phyloP scores from a whole-genome alignment of 2,329 filamentous ascomycete species.

The Botrytis medusae region DNA sequence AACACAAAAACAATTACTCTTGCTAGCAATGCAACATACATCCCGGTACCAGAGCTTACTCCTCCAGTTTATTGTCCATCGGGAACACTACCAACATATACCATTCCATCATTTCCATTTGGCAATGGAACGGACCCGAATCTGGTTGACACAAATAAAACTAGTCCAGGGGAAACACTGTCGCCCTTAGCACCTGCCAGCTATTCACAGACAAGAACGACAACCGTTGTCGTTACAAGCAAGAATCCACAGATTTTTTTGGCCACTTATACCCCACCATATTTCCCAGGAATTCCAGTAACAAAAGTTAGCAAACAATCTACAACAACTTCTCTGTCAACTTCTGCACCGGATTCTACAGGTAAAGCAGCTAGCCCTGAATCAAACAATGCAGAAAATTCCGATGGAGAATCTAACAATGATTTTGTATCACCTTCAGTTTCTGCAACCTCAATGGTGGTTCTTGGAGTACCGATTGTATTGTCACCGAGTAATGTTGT shows the following conservation, averaged over 20 bases:
- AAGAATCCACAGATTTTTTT: slow-evolving; percentile 14
- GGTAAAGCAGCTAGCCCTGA: neutral
- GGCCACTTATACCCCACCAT: neutral
- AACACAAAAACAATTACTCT: slow-evolving; percentile 34
- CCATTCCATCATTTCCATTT: neutral
- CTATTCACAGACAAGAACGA: neutral
- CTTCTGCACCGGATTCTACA: neutral
- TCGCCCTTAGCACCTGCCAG: neutral
- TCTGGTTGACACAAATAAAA: neutral
- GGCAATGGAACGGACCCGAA: neutral
- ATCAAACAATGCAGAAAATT: neutral
- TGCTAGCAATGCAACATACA: slow-evolving; percentile 26
- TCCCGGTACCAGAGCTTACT: slow-evolving; percentile 31
- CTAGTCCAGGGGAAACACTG: neutral
- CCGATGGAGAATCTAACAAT: neutral
- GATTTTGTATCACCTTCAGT: neutral
- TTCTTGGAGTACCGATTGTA: slow-evolving; percentile 28
- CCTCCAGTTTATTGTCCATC: slow-evolving; percentile 31
- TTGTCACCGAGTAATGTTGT: slow-evolving; percentile 30
- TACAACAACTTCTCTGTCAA: neutral
- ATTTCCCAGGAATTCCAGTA: neutral
- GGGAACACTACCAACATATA: neutral
- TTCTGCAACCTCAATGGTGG: slow-evolving; percentile 21
- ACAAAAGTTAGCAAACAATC: neutral
- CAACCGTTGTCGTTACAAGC: slow-evolving; percentile 12